phyloP scores from a whole-genome alignment of 2,329 filamentous ascomycete genomes.

The Talaromyces amestolkiae region DNA sequence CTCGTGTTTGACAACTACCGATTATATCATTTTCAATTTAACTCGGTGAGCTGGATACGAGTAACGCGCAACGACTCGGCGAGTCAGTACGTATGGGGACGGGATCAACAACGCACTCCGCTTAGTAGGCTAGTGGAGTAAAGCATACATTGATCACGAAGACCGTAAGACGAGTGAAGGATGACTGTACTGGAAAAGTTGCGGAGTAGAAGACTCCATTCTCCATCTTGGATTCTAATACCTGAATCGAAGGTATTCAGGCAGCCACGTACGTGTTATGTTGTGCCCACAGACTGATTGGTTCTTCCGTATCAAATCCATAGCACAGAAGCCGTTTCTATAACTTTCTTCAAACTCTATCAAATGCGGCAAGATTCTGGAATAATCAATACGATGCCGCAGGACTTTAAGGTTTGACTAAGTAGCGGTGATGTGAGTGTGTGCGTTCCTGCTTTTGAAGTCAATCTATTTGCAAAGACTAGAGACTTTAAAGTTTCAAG shows the following conservation, averaged over 20 bases:
- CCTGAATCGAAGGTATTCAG: neutral
- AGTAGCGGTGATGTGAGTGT: neutral
- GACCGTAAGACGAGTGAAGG: neutral
- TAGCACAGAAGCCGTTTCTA: neutral
- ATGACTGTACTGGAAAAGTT: neutral
- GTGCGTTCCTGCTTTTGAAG: neutral
- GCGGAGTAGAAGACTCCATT: neutral
- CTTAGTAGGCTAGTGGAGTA: neutral
- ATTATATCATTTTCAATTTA: neutral
- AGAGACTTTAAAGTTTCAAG: neutral
- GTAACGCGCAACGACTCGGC: neutral
- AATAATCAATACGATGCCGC: neutral
- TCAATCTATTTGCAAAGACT: neutral
- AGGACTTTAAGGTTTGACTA: neutral
- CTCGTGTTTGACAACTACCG: neutral
- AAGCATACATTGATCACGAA: neutral
- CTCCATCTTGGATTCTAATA: neutral
- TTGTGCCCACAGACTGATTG: neutral
- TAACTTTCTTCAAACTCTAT: neutral
- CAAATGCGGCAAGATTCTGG: neutral
- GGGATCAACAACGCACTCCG: neutral
- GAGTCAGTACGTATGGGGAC: neutral
- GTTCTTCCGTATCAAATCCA: neutral
- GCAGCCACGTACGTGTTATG: neutral
- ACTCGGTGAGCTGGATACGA: conserved; percentile 1